Evolutionary conservation across 805 yeast species (phyloP), one percentile per base, ranked within the genome.

Genomic region (Teunomyces atbi): DNA sequence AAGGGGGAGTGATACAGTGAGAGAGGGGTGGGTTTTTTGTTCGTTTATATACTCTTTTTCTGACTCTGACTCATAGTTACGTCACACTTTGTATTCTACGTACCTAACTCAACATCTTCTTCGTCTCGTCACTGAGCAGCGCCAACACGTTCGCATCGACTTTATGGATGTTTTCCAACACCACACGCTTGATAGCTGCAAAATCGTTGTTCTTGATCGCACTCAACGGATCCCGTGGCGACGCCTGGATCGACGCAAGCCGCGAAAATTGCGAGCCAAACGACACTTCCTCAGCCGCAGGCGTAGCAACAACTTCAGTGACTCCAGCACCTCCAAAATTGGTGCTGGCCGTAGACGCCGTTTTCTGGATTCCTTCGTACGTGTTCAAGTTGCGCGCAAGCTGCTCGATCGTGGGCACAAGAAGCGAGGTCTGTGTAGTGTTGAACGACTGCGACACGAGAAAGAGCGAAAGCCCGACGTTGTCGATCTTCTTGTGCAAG

Each of bases 261-360:
- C 79, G 83, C 44, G 95, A 87, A 65, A 81, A 94, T 44, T 84
- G 81, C 0, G 97, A 84, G 2, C 98, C 98, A 66, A 91, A 94
- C 2, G 94, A 74, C 53, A 84, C 85, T 16, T 77, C 57, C 41
- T 78, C 83, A 33, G 63, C 64, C 28, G 71, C 65, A 20, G 70
- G 74, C 33, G 64, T 64, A 29, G 71, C 66, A 23, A 71, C 74
- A 34, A 69, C 64, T 15, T 53, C 51, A 5, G 55, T 44, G 12
- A 62, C 44, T 3, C 47, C 50, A n/a, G 55, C 51, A 16, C 51
- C 60, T 3, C 56, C 56, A 3, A 45, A 50, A 11, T 55, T 55
- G 28, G 56, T 53, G 3, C 53, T 52, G 4, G 52, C 57, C 1
- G 55, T 49, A 11, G 53, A 50, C 3, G 50, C 44, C 12, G 53